A percentile compares a stretch with the other conserved stretches of the same genome.
These are phyloP conservation scores for Gossypium anomalum DNA, from an alignment of 345 rosid species.

Conservation along the genomic window DNA sequence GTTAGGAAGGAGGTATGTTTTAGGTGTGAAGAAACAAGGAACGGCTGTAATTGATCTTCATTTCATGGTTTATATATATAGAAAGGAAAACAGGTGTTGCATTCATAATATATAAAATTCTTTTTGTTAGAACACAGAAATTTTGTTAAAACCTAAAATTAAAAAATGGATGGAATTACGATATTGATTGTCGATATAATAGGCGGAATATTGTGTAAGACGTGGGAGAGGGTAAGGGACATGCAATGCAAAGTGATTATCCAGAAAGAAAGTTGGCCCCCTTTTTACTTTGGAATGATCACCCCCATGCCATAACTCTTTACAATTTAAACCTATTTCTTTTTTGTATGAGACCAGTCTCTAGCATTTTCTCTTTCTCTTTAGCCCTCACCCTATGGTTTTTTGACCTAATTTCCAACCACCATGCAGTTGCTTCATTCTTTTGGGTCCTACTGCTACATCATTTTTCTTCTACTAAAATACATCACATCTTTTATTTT, in stretches of 20 bases:
- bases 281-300: slow-evolving; percentile 38
- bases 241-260: slow-evolving; percentile 33
- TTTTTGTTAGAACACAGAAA: too few relatives aligned
- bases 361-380: slow-evolving; percentile 6
- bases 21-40: background rate
- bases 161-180: too few relatives aligned
- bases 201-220: slow-evolving; percentile 16
- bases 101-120: too few relatives aligned
- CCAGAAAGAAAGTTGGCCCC: slow-evolving; percentile 32
- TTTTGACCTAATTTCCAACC: background rate
- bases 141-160: too few relatives aligned
- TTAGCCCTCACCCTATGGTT: background rate
- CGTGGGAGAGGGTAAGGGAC: slow-evolving; percentile 24
- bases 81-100: too few relatives aligned
- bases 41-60: background rate
- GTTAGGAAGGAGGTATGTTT: background rate
- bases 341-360: slow-evolving; percentile 14
- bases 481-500: background rate
- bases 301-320: slow-evolving; percentile 25
- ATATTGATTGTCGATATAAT: background rate
- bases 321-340: slow-evolving; percentile 12
- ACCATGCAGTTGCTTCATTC: too few relatives aligned
- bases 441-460: too few relatives aligned
- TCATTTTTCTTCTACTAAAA: too few relatives aligned
- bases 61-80: background rate